Percentiles rank a stretch among this genome's conserved stretches.
Evolutionary conservation across 768 basidiomycete species (phyloP).

Genomic region (Crucibulum laeve): DNA sequence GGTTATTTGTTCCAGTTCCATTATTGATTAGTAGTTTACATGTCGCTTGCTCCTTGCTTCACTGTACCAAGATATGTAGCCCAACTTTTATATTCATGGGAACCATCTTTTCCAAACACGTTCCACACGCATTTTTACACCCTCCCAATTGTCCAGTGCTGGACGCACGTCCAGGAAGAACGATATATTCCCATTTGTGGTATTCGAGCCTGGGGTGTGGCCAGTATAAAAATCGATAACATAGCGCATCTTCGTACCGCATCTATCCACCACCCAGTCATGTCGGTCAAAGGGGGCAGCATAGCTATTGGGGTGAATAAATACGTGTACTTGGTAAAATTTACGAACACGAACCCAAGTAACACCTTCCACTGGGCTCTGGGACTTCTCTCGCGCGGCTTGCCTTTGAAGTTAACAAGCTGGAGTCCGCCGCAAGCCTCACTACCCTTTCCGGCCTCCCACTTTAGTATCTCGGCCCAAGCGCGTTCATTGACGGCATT

Average conservation of each 20-base stretch:
- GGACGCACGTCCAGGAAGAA: slow-evolving; percentile 96
- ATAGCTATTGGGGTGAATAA: slow-evolving; percentile 54
- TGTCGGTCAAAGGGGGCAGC: slow-evolving; percentile 94
- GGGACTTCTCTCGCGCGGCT: slow-evolving; percentile 73
- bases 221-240: slow-evolving; percentile 99
- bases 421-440: slow-evolving; percentile 77
- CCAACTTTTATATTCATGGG: no score
- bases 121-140: slow-evolving; percentile 75
- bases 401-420: slow-evolving; percentile 89
- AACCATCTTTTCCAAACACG: slow-evolving; percentile 42
- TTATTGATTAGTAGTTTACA: no score
- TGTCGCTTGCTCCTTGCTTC: not conserved
- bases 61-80: no score
- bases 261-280: slow-evolving; percentile 95
- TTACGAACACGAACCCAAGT: slow-evolving; percentile 62
- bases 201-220: slow-evolving; percentile 37
- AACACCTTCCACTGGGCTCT: slow-evolving; percentile 80
- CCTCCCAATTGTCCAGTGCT: slow-evolving; percentile 92
- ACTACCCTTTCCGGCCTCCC: slow-evolving; percentile 80
- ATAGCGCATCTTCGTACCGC: slow-evolving; percentile 85
- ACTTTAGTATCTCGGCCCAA: slow-evolving; percentile 77
- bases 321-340: not conserved
- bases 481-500: slow-evolving; percentile 97
- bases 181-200: slow-evolving; percentile 54
- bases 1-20: slow-evolving; percentile 10